Percentiles rank a stretch among this genome's conserved stretches.
These are phyloP conservation scores for Kokia cookei DNA, from an alignment of 441 rosid species.

Conservation along the genomic window DNA sequence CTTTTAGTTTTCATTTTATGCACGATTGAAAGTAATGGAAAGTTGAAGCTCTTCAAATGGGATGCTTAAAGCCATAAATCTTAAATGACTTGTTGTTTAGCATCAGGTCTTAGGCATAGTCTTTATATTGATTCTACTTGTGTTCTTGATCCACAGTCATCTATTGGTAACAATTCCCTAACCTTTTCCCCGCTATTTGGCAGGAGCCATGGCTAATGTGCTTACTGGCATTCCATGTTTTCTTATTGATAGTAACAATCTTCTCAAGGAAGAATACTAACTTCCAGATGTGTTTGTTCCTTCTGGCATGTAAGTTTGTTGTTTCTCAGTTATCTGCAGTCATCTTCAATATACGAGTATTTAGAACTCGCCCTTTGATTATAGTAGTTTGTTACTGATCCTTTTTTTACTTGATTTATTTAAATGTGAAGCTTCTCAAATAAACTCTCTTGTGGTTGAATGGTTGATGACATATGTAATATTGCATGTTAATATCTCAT, in stretches of 20 bases:
- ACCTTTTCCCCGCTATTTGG: not conserved
- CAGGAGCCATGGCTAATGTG: slow-evolving; percentile 85
- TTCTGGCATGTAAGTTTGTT: slow-evolving; percentile 61
- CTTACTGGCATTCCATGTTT: slow-evolving; percentile 55
- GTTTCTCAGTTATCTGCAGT: not conserved
- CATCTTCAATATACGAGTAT: not conserved
- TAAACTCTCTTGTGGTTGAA: not conserved
- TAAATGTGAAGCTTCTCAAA: not conserved
- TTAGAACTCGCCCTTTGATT: not conserved
- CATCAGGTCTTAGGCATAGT: not conserved
- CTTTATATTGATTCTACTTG: not conserved
- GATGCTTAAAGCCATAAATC: not conserved
- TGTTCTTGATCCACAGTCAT: not conserved
- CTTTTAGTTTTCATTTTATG: not conserved
- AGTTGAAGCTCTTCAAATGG: not conserved
- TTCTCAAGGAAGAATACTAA: slow-evolving; percentile 63
- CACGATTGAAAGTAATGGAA: not conserved
- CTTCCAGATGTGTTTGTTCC: slow-evolving; percentile 82
- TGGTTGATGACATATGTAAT: not conserved
- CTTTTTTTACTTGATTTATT: not conserved
- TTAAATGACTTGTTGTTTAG: not conserved
- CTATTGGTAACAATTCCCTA: not conserved
- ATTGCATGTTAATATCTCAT: not conserved
- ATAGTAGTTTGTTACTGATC: not conserved
- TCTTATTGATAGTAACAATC: slow-evolving; percentile 47